These are phyloP conservation scores for Jamesozyma rosinii DNA, from an alignment of 805 yeast species.

Conservation along the genomic window DNA sequence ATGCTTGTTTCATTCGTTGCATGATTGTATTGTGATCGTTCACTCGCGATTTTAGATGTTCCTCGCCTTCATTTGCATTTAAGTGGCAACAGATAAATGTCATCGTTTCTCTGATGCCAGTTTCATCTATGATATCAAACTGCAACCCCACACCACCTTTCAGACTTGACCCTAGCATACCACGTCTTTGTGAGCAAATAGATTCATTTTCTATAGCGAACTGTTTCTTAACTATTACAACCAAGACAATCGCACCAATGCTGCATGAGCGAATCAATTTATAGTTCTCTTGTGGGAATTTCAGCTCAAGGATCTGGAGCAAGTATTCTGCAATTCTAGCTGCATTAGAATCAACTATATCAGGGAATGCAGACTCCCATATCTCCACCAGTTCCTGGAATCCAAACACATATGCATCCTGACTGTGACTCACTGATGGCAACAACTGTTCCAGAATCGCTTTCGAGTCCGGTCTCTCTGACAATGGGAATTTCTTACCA, in stretches of 20 bases:
- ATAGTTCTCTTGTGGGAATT: conserved; percentile 33
- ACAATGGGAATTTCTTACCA: conserved; percentile 38
- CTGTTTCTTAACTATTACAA: conserved; percentile 39
- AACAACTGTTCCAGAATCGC: conserved; percentile 9
- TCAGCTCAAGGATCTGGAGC: conserved; percentile 28
- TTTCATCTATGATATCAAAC: conserved; percentile 24
- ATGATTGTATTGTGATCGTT: conserved; percentile 41
- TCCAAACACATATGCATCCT: conserved; percentile 47
- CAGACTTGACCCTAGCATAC: conserved; percentile 49
- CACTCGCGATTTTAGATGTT: conserved; percentile 41
- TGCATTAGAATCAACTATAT: conserved; percentile 32
- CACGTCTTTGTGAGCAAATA: conserved; percentile 39
- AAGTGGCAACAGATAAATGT: conserved; percentile 68
- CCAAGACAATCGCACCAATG: conserved; percentile 50
- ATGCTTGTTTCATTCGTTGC: conserved; percentile 20
- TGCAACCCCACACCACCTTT: conserved; percentile 70
- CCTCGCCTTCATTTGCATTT: conserved; percentile 66
- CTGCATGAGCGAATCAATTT: conserved; percentile 37
- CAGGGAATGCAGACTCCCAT: conserved; percentile 42
- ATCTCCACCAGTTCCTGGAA: conserved; percentile 56
- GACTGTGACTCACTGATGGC: not conserved
- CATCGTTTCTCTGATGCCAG: conserved; percentile 30
- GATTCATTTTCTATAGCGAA: conserved; percentile 23
- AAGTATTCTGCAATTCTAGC: conserved; percentile 32
- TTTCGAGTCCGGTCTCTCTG: conserved; percentile 27